These are phyloP conservation scores for Penicillium soppii DNA, from an alignment of 495 filamentous ascomycete genomes.

Conservation along the genomic window DNA sequence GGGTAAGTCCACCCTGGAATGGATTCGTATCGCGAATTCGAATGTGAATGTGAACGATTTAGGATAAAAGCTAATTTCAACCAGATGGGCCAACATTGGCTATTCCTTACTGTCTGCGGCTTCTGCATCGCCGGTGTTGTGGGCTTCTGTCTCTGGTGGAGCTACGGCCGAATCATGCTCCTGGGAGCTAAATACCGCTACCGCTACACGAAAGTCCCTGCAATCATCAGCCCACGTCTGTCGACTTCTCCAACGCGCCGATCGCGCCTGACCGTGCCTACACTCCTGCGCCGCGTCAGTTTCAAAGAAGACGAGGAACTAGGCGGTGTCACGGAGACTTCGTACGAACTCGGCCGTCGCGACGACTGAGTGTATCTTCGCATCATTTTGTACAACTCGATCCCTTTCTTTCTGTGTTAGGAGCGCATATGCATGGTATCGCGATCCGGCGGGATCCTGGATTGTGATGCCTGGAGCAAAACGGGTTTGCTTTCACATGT, in stretches of 20 bases:
- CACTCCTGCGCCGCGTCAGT: constrained; percentile 40
- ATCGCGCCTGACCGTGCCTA: constrained; percentile 37
- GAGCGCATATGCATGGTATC: constrained; percentile 32
- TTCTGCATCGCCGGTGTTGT: constrained; percentile 59
- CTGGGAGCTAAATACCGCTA: constrained; percentile 46
- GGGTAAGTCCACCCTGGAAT: too few relatives aligned
- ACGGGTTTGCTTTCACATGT: constrained; percentile 13
- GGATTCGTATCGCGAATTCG: neutral
- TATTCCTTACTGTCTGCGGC: constrained; percentile 64
- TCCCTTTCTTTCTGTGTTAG: constrained; percentile 14
- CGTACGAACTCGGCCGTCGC: constrained; percentile 42
- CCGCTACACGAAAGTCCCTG: constrained; percentile 38
- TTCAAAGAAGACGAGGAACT: constrained; percentile 48
- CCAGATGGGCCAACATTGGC: constrained; percentile 70
- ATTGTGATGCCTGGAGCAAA: constrained; percentile 26
- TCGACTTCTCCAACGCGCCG: constrained; percentile 35
- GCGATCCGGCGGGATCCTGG: constrained; percentile 27
- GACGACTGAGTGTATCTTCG: constrained; percentile 36
- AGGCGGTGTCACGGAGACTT: constrained; percentile 36
- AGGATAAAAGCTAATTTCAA: constrained; percentile 6
- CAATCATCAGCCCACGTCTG: constrained; percentile 27
- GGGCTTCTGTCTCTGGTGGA: constrained; percentile 57
- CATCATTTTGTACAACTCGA: constrained; percentile 29
- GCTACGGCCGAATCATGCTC: constrained; percentile 49
- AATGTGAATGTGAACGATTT: too few relatives aligned